Percentiles rank a stretch among this genome's conserved stretches.
phyloP scores from a whole-genome alignment of 1,139 yeast genomes.

The Pneumocystis jirovecii region DNA sequence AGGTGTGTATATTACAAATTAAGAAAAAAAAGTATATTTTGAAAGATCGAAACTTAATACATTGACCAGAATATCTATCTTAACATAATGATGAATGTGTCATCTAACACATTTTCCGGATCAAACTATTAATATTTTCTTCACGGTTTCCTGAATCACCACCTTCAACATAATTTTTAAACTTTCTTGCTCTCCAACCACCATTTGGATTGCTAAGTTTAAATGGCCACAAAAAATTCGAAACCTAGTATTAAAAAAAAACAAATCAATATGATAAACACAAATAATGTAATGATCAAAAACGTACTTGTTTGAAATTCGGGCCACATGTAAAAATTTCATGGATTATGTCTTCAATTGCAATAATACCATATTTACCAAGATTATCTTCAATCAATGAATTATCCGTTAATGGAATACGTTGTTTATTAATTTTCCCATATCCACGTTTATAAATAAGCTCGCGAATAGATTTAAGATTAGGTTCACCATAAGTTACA shows the following conservation, averaged over 20 bases:
- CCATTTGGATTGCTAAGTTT: conserved; percentile 98
- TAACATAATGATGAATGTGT: neutral
- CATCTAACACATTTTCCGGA: conserved; percentile 83
- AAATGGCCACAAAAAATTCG: conserved; percentile 99
- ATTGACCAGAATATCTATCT: too few relatives aligned
- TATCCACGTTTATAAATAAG: conserved; percentile 98
- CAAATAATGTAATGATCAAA: neutral
- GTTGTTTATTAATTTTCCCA: conserved; percentile 99
- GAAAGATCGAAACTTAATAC: too few relatives aligned
- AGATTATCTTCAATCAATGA: conserved; percentile 82
- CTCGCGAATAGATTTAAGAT: conserved; percentile 87
- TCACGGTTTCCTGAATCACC: conserved; percentile 99
- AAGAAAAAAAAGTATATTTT: too few relatives aligned
- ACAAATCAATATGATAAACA: conserved; percentile 39
- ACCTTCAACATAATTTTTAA: conserved; percentile 99
- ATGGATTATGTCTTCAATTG: conserved; percentile 96
- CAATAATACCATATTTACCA: conserved; percentile 93
- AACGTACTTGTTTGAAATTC: conserved; percentile 8
- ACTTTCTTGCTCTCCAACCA: conserved; percentile 98
- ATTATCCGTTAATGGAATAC: conserved; percentile 90
- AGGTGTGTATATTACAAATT: neutral
- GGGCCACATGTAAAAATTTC: conserved; percentile 62
- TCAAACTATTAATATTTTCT: conserved; percentile 93
- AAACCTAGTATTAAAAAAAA: conserved; percentile 99
- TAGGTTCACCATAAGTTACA: conserved; percentile 99